These are phyloP conservation scores for Solanum chiquidenum DNA, from an alignment of 257 asterid genomes.

Conservation along the genomic window DNA sequence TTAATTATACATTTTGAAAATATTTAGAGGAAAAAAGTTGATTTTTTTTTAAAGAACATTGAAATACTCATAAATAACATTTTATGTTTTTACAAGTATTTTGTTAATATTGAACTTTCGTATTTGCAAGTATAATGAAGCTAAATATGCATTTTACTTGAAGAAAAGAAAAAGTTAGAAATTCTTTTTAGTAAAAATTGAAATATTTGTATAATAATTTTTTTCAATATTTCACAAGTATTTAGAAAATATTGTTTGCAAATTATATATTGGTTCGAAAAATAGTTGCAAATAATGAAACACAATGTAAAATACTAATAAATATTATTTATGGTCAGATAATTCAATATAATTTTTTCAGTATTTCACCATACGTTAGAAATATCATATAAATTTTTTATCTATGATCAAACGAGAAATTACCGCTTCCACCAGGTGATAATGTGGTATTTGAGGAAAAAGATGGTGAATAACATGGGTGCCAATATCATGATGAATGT, in stretches of 20 bases:
- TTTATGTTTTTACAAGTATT: no score
- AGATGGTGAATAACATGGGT: slow-evolving; percentile 86
- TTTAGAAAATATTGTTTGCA: not conserved
- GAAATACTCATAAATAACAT: not conserved
- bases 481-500: slow-evolving; percentile 81
- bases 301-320: not conserved
- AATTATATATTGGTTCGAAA: not conserved
- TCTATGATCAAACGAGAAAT: not conserved
- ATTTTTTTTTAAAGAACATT: no score
- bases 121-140: not conserved
- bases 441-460: slow-evolving; percentile 90
- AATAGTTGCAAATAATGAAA: not conserved
- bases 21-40: not conserved
- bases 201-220: no score
- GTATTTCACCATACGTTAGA: not conserved
- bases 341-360: not conserved
- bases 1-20: not conserved
- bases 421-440: slow-evolving; percentile 76
- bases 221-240: not conserved
- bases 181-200: not conserved
- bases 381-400: not conserved
- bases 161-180: not conserved
- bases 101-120: not conserved
- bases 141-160: not conserved
- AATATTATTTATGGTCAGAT: no score